Conservation (phyloP, 805 yeast species). For the Teunomyces stri region DNA sequence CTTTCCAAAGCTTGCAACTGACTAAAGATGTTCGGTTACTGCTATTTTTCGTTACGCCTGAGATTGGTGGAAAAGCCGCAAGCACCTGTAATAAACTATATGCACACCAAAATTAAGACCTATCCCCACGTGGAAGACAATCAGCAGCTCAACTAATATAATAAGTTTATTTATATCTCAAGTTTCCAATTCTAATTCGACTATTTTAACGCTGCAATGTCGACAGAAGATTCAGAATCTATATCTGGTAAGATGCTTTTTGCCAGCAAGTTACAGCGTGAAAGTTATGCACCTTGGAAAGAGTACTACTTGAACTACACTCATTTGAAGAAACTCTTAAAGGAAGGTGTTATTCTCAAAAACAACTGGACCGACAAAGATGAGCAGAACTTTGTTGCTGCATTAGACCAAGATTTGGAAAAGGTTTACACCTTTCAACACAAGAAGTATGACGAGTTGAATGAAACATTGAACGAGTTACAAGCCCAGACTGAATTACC, state of each 20-base stretch:
- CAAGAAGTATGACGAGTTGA: slow-evolving; percentile 65
- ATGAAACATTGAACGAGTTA: slow-evolving; percentile 58
- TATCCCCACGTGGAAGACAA: slow-evolving; percentile 5
- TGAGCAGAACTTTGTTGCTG: slow-evolving; percentile 65
- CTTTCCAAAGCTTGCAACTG: no score
- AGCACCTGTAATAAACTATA: neutral
- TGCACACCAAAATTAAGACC: neutral
- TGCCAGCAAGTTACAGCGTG: slow-evolving; percentile 78
- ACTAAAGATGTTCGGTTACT: neutral
- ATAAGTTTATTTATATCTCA: slow-evolving; percentile 1
- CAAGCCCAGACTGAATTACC: slow-evolving; percentile 54
- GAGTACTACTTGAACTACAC: slow-evolving; percentile 67
- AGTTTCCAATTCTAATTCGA: neutral
- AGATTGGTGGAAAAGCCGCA: neutral
- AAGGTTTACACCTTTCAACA: slow-evolving; percentile 74
- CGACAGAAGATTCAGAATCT: slow-evolving; percentile 5
- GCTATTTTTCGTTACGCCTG: neutral
- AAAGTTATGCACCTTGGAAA: slow-evolving; percentile 87
- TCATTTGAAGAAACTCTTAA: slow-evolving; percentile 60
- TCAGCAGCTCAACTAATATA: neutral
- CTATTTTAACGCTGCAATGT: neutral
- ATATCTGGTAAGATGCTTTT: slow-evolving; percentile 61
- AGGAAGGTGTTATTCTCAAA: slow-evolving; percentile 57
- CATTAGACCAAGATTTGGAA: slow-evolving; percentile 67
- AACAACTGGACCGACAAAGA: slow-evolving; percentile 66